Conservation (phyloP, 768 basidiomycete genomes). For the Lactarius hengduanensis region DNA sequence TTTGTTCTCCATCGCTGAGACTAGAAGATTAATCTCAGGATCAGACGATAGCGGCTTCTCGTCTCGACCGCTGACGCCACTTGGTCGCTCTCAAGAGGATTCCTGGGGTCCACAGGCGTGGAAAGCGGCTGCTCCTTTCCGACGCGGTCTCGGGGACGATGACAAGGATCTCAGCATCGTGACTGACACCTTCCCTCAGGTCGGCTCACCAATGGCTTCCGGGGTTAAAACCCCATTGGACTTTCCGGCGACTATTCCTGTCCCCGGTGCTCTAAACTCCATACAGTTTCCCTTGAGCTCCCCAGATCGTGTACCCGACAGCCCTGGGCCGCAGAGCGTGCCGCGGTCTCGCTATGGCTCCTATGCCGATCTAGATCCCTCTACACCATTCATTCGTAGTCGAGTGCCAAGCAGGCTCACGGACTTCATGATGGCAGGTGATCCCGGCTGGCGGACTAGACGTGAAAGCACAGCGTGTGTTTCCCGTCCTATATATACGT, state of each 20-base stretch:
- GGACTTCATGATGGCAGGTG: slow-evolving; percentile 51
- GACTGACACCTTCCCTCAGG: slow-evolving; percentile 42
- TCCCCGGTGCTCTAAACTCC: slow-evolving; percentile 57
- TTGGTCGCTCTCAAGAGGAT: slow-evolving; percentile 47
- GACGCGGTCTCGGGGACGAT: slow-evolving; percentile 71
- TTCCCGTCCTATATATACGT: neutral
- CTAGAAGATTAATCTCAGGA: slow-evolving; percentile 52
- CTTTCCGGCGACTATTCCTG: slow-evolving; percentile 54
- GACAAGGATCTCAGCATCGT: slow-evolving; percentile 58
- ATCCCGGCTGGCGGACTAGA: slow-evolving; percentile 82
- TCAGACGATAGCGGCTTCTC: slow-evolving; percentile 54
- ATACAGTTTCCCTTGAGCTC: slow-evolving; percentile 82
- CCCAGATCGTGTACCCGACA: slow-evolving; percentile 53
- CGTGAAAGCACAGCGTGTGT: slow-evolving; percentile 89
- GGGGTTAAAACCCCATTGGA: slow-evolving; percentile 55
- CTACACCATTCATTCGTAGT: slow-evolving; percentile 81
- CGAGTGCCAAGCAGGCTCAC: slow-evolving; percentile 73
- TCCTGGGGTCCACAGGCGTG: slow-evolving; percentile 38
- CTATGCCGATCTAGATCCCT: slow-evolving; percentile 67
- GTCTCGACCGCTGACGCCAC: slow-evolving; percentile 53
- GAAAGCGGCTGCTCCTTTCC: slow-evolving; percentile 70
- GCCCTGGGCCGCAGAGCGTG: slow-evolving; percentile 55
- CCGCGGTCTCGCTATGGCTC: slow-evolving; percentile 66
- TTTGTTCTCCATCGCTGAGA: slow-evolving; percentile 80
- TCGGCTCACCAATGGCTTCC: slow-evolving; percentile 44